These are phyloP conservation scores for Cryptococcus depauperatus DNA, from an alignment of 1,284 basidiomycete genomes.

Conservation along the genomic window DNA sequence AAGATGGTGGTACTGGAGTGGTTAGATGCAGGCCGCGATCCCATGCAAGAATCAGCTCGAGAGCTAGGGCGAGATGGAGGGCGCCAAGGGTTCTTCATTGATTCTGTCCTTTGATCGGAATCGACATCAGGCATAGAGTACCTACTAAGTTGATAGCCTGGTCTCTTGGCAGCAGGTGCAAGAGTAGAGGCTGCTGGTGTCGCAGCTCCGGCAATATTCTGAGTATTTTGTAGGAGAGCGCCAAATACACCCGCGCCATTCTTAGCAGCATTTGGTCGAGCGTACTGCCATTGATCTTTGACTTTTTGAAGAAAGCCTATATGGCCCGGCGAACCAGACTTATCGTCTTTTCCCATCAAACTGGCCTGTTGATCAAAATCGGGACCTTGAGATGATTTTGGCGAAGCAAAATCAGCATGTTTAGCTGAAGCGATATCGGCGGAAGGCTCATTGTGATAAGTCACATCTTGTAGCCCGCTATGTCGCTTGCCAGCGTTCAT, in stretches of 20 bases:
- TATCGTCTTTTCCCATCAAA: background rate
- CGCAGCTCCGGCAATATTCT: slow-evolving; percentile 55
- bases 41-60: no score
- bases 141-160: slow-evolving; percentile 61
- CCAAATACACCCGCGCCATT: slow-evolving; percentile 63
- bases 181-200: slow-evolving; percentile 53
- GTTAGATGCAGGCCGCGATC: slow-evolving; percentile 15
- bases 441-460: slow-evolving; percentile 4
- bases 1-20: slow-evolving; percentile 30
- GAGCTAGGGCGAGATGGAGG: slow-evolving; percentile 21
- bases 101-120: background rate
- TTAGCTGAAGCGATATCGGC: no score
- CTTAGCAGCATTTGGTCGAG: slow-evolving; percentile 51
- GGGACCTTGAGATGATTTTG: background rate
- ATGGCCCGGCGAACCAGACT: slow-evolving; percentile 7
- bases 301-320: slow-evolving; percentile 9
- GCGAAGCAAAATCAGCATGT: no score
- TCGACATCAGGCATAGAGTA: slow-evolving; percentile 37
- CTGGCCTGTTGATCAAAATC: background rate
- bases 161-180: slow-evolving; percentile 58
- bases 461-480: background rate
- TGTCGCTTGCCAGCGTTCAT: slow-evolving; percentile 6
- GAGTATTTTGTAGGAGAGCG: slow-evolving; percentile 62
- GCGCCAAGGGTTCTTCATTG: slow-evolving; percentile 22
- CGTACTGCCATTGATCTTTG: slow-evolving; percentile 19